phyloP scores from a whole-genome alignment of 2,329 filamentous ascomycete genomes.

The Verticillium longisporum region DNA sequence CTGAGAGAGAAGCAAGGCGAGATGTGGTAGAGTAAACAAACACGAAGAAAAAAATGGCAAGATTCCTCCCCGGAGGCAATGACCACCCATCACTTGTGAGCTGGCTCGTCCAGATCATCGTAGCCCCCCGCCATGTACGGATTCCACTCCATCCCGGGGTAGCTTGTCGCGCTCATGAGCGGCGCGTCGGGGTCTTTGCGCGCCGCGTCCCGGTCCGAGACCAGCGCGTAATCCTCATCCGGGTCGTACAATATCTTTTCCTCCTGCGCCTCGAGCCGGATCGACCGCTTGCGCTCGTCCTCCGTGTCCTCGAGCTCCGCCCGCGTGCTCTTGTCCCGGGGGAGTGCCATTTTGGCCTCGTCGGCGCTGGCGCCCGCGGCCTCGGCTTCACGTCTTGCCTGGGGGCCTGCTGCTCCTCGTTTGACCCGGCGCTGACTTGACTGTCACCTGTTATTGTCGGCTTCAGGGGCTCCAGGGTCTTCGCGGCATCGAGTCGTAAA shows the following conservation, averaged over 20 bases:
- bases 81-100: background rate
- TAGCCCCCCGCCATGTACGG: constrained; percentile 33
- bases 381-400: background rate
- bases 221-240: constrained; percentile 16
- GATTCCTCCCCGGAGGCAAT: too few relatives aligned
- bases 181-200: constrained; percentile 37
- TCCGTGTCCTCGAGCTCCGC: constrained; percentile 33
- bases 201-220: constrained; percentile 25
- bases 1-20: background rate
- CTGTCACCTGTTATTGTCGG: constrained; percentile 8
- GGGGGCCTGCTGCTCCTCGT: constrained; percentile 7
- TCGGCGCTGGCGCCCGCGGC: constrained; percentile 1
- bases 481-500: constrained; percentile 25
- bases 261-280: constrained; percentile 37
- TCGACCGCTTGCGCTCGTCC: constrained; percentile 36
- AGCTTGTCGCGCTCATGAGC: constrained; percentile 60
- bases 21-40: background rate
- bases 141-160: constrained; percentile 66
- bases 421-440: constrained; percentile 9
- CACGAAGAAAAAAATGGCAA: background rate
- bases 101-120: constrained; percentile 7
- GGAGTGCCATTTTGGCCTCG: background rate
- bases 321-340: constrained; percentile 13
- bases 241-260: constrained; percentile 44
- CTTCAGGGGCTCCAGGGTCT: constrained; percentile 3